Conservation (phyloP, 495 filamentous ascomycete genomes). For the Xylaria acuta region DNA sequence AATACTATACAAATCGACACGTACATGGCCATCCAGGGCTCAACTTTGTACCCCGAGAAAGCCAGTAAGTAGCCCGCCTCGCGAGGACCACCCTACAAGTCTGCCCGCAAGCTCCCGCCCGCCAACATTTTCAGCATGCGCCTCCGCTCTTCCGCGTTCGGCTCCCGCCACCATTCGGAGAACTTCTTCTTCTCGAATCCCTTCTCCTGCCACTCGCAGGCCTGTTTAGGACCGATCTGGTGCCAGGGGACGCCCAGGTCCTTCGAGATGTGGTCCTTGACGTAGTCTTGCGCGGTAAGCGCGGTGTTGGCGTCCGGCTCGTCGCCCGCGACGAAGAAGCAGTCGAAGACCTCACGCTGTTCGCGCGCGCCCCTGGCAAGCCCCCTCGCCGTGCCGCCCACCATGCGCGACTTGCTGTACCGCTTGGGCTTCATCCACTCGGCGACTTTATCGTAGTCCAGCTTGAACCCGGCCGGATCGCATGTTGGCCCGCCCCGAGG, state of each 20-base stretch:
- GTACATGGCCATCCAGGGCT: not conserved
- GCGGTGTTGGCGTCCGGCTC: not conserved
- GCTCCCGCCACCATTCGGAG: slow-evolving; percentile 37
- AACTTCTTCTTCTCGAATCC: slow-evolving; percentile 39
- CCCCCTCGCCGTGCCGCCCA: slow-evolving; percentile 28
- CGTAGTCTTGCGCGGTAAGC: not conserved
- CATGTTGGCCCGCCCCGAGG: slow-evolving; percentile 40
- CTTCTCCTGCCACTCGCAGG: slow-evolving; percentile 39
- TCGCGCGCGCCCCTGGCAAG: slow-evolving; percentile 18
- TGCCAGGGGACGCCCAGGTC: slow-evolving; percentile 45
- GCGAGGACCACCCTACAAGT: slow-evolving; percentile 21
- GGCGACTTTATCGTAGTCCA: slow-evolving; percentile 40
- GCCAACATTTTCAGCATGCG: slow-evolving; percentile 28
- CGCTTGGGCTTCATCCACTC: slow-evolving; percentile 30
- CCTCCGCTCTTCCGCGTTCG: slow-evolving; percentile 27
- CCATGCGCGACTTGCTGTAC: slow-evolving; percentile 23
- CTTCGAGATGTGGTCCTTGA: slow-evolving; percentile 44
- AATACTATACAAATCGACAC: not conserved
- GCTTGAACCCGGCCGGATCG: slow-evolving; percentile 41
- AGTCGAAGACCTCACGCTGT: slow-evolving; percentile 3
- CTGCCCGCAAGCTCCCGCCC: slow-evolving; percentile 28
- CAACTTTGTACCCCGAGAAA: not conserved
- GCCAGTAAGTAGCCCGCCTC: too few relatives aligned
- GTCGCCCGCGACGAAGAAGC: slow-evolving; percentile 26
- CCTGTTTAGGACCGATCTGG: slow-evolving; percentile 37